Evolutionary conservation across 129 eudicot species (phyloP), one percentile per base, ranked within the genome.

Genomic region (Solidago caesia): DNA sequence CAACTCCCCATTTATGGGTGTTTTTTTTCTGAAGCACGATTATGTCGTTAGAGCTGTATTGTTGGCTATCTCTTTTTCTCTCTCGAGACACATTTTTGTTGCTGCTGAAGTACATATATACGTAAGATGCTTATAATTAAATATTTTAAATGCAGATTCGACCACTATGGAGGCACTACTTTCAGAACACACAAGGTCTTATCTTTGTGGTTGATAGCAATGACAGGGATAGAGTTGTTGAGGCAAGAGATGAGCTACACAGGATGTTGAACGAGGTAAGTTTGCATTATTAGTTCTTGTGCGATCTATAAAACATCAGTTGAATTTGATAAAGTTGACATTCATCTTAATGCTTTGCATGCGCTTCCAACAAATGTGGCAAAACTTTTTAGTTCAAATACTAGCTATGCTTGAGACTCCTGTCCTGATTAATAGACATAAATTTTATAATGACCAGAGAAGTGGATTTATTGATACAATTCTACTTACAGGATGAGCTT

Each of bases 151-250:
- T 33, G 80, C 87, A 95, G 99, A 95, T 95, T 81, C 99, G 99
- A 84, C 99, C 99, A 72, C 79, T 95, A 79, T 95, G 99, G 99
- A 95, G 99, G 91, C 99, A 95, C 76, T 95, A 95, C 75, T 95
- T 95, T 89, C 99, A 95, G 73, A 95, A 95, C 85, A 95, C 99
- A 14, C 99, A 95, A 74, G 99, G 99, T 65, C 99, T 95, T 71
- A 95, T 95, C 62, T 95, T 95, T 81, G 99, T 95, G 79, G 99
- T 95, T 79, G 99, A 95, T 68, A 95, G 99, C 86, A 95, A 95
- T 82, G 99, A 95, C 84, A 91, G 99, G 82, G 99, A 95, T 85
- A 89, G 99, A 79, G 96, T 91, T 81, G 97, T 91, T 70, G 99
- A 95, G 92, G 99, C 99, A 44, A 95, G 99, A 82, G 99, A 95